phyloP scores from a whole-genome alignment of 2,329 filamentous ascomycete genomes.

The Hypoxylon sp. region DNA sequence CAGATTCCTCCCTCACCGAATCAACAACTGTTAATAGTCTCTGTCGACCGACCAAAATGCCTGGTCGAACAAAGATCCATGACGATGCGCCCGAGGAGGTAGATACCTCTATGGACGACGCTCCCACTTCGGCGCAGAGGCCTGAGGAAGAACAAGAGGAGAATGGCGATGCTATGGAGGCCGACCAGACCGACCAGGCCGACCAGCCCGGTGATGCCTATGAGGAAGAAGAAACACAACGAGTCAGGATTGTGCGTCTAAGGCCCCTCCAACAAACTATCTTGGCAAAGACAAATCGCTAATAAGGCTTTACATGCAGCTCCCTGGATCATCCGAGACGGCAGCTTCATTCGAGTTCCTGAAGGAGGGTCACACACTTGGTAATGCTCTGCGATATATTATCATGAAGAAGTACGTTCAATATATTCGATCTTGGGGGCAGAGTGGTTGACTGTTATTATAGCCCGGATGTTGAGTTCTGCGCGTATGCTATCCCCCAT shows the following conservation, averaged over 20 bases:
- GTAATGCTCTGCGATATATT: slow-evolving; percentile 92
- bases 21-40: not conserved
- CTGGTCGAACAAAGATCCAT: slow-evolving; percentile 45
- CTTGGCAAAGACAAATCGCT: slow-evolving; percentile 37
- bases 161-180: slow-evolving; percentile 53
- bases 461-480: slow-evolving; percentile 97
- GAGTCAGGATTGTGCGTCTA: slow-evolving; percentile 72
- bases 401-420: slow-evolving; percentile 95
- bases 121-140: slow-evolving; percentile 52
- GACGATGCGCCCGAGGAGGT: slow-evolving; percentile 43
- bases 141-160: slow-evolving; percentile 64
- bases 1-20: not conserved
- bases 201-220: slow-evolving; percentile 60
- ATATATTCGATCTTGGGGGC: not conserved
- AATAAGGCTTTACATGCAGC: slow-evolving; percentile 62
- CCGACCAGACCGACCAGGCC: slow-evolving; percentile 51
- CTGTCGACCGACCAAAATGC: slow-evolving; percentile 40
- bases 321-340: slow-evolving; percentile 86
- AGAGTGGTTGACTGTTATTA: slow-evolving; percentile 56
- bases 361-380: slow-evolving; percentile 93
- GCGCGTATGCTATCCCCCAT: slow-evolving; percentile 97
- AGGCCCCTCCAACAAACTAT: not conserved
- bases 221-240: slow-evolving; percentile 67
- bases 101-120: slow-evolving; percentile 53
- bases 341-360: slow-evolving; percentile 96